Conservation (phyloP, 306 rosid species). For the Prunus fruticosa region DNA sequence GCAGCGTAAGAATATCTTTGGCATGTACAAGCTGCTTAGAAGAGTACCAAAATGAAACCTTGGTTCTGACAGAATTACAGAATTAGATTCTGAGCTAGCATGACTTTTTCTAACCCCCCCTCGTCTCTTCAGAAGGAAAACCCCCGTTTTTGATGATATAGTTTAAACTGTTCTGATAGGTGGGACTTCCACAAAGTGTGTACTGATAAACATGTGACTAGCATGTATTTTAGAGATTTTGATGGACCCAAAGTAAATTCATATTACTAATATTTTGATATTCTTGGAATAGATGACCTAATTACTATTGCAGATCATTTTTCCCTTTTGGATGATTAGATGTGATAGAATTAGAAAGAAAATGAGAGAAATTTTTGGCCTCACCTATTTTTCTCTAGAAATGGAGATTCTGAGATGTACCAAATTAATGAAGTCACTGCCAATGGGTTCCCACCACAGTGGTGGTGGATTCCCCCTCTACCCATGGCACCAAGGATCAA, state of each 20-base stretch:
- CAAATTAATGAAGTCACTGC: too few species aligned
- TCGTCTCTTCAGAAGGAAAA: not conserved
- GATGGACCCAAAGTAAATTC: not conserved
- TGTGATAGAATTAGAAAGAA: too few species aligned
- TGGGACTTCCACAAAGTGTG: not conserved
- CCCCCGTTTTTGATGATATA: not conserved
- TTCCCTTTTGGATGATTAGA: too few species aligned
- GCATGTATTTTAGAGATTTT: not conserved
- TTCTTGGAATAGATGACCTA: too few species aligned
- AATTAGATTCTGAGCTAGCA: not conserved
- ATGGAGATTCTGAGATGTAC: too few species aligned
- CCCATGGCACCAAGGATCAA: too few species aligned
- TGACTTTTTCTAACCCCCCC: not conserved
- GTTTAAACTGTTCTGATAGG: not conserved
- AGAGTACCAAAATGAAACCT: conserved; percentile 44
- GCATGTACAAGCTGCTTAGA: conserved; percentile 78
- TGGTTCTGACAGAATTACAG: not conserved
- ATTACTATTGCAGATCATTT: too few species aligned
- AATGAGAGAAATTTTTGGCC: too few species aligned
- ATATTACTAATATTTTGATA: too few species aligned
- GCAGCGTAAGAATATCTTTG: conserved; percentile 85
- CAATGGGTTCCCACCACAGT: too few species aligned
- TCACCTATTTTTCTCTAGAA: too few species aligned
- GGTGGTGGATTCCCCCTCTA: too few species aligned
- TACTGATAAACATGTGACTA: not conserved